Percentiles rank a stretch among this genome's conserved stretches.
phyloP scores from a whole-genome alignment of 768 basidiomycete species.

The Sporobolomyces phaffii region DNA sequence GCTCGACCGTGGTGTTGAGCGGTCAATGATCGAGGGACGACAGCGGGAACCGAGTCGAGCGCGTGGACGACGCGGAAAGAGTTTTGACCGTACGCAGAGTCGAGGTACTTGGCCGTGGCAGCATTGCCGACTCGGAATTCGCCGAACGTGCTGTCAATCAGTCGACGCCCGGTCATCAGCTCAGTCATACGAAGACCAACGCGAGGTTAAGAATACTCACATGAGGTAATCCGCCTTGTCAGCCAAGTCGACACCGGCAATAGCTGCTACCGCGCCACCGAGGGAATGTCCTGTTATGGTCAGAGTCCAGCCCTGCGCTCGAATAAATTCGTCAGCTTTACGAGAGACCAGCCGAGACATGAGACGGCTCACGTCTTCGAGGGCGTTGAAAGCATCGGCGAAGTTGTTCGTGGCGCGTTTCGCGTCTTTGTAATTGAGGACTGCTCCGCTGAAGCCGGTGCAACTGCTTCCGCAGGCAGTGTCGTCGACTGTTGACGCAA shows the following conservation, averaged over 20 bases:
- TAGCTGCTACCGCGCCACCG: neutral
- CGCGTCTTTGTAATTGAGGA: constrained; percentile 2
- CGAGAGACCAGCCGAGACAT: too few relatives aligned
- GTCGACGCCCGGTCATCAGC: neutral
- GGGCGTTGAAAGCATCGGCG: neutral
- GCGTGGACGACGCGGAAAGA: constrained; percentile 6
- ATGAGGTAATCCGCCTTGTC: neutral
- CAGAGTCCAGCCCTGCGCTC: neutral
- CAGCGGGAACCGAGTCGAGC: neutral
- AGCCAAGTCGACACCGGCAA: constrained; percentile 3
- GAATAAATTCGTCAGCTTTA: too few relatives aligned
- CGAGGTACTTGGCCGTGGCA: neutral
- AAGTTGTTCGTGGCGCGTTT: neutral
- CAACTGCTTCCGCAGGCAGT: neutral
- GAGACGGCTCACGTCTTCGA: constrained; percentile 6
- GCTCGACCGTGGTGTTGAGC: neutral
- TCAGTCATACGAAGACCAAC: too few relatives aligned
- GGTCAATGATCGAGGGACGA: neutral
- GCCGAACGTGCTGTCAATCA: neutral
- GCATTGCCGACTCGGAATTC: constrained; percentile 7
- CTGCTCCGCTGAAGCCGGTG: neutral
- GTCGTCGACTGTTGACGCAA: neutral
- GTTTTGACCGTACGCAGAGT: neutral
- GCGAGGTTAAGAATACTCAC: neutral
- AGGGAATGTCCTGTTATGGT: constrained; percentile 8